Conservation (phyloP, 768 basidiomycete genomes). For the Collybia sordida region DNA sequence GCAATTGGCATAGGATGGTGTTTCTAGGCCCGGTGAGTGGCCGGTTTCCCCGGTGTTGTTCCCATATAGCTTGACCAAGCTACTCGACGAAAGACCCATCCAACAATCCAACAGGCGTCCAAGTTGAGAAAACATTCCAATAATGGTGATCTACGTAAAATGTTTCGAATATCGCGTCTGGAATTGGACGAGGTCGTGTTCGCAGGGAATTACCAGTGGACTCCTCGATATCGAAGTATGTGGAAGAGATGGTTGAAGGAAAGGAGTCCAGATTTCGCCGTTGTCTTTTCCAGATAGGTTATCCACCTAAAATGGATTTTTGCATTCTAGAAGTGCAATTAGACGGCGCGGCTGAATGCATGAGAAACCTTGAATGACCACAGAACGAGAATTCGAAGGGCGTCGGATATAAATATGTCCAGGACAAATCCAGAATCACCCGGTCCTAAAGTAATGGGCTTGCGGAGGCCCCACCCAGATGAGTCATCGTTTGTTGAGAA, state of each 20-base stretch:
- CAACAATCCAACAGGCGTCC: constrained; percentile 31
- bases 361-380: too few species aligned
- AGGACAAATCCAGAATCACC: too few species aligned
- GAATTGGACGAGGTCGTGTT: constrained; percentile 37
- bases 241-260: constrained; percentile 38
- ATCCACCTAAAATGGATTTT: too few species aligned
- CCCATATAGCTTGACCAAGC: not conserved
- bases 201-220: constrained; percentile 12
- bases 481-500: too few species aligned
- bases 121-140: constrained; percentile 33
- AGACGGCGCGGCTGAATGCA: too few species aligned
- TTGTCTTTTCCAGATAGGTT: not conserved
- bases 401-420: too few species aligned
- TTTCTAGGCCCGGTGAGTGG: constrained; percentile 36
- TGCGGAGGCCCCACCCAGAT: too few species aligned
- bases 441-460: too few species aligned
- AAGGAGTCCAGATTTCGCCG: constrained; percentile 17
- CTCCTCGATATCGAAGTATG: constrained; percentile 29
- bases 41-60: too few species aligned
- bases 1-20: constrained; percentile 50
- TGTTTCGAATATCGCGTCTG: constrained; percentile 39
- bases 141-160: constrained; percentile 35
- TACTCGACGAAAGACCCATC: constrained; percentile 27
- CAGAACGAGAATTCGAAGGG: too few species aligned
- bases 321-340: too few species aligned